A percentile compares a stretch with the other conserved stretches of the same genome.
Evolutionary conservation across 129 eudicot genomes (phyloP).

Genomic region (Helianthus tuberosus): DNA sequence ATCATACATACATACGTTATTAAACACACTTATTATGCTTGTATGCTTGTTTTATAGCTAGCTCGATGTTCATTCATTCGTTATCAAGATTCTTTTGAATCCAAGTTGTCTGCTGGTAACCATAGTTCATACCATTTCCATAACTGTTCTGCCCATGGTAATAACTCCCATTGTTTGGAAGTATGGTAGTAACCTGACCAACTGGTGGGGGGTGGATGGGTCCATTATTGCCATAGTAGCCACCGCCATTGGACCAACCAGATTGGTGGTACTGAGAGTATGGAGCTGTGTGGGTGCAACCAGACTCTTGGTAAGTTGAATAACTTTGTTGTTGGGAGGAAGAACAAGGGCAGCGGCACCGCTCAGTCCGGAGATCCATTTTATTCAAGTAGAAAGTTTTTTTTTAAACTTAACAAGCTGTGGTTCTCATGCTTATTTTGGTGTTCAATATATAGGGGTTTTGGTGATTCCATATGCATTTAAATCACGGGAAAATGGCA

Average conservation of each 20-base stretch:
- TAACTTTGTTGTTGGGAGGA: slow-evolving; percentile 39
- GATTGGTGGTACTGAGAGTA: slow-evolving; percentile 13
- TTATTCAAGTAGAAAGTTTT: slow-evolving; percentile 13
- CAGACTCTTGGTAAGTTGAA: slow-evolving; percentile 32
- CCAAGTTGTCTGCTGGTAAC: slow-evolving; percentile 37
- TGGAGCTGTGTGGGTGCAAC: slow-evolving; percentile 7
- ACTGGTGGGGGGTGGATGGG: slow-evolving; percentile 3
- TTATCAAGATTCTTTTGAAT: slow-evolving; percentile 39
- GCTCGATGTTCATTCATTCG: slow-evolving; percentile 28
- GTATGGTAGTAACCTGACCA: slow-evolving; percentile 8
- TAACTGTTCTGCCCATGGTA: slow-evolving; percentile 20
- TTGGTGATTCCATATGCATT: slow-evolving; percentile 30
- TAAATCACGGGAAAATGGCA: too few relatives aligned
- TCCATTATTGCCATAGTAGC: slow-evolving; percentile 29
- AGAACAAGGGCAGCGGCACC: slow-evolving; percentile 17
- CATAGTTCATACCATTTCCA: slow-evolving; percentile 22
- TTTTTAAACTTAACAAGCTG: not conserved
- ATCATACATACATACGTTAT: slow-evolving; percentile 17
- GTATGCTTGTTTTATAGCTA: not conserved
- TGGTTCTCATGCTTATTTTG: slow-evolving; percentile 22
- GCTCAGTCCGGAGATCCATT: slow-evolving; percentile 45
- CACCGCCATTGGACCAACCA: not conserved
- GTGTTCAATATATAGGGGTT: slow-evolving; percentile 40
- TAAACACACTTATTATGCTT: slow-evolving; percentile 12
- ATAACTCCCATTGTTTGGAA: slow-evolving; percentile 19